A percentile compares a stretch with the other conserved stretches of the same genome.
These are phyloP conservation scores for Hypsizygus marmoreus DNA, from an alignment of 768 basidiomycete genomes.

Conservation along the genomic window DNA sequence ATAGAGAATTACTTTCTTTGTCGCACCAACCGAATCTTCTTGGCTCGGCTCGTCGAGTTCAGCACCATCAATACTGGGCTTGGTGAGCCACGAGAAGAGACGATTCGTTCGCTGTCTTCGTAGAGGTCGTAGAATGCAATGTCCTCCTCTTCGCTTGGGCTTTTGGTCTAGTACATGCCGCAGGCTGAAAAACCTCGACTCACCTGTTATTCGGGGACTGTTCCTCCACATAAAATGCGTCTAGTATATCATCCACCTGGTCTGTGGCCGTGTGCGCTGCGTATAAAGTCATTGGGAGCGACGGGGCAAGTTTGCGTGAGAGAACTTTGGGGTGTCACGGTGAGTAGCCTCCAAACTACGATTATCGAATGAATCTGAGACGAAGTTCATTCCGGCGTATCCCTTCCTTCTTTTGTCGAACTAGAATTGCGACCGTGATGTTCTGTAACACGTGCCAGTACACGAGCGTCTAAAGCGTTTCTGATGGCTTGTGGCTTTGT, in stretches of 20 bases:
- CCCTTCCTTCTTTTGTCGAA: too few relatives aligned
- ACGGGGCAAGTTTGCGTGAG: not conserved
- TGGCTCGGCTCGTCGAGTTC: not conserved
- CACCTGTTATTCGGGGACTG: not conserved
- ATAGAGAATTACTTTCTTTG: too few relatives aligned
- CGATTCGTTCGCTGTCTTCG: too few relatives aligned
- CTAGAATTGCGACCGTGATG: too few relatives aligned
- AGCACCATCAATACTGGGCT: not conserved
- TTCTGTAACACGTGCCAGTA: too few relatives aligned
- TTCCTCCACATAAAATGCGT: not conserved
- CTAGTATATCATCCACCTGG: not conserved
- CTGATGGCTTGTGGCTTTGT: too few relatives aligned
- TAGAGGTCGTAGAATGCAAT: slow-evolving; percentile 4
- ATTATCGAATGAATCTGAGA: not conserved
- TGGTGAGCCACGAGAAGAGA: not conserved
- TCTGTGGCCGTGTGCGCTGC: not conserved
- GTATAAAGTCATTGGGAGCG: slow-evolving; percentile 1
- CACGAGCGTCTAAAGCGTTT: too few relatives aligned
- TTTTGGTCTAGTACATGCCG: not conserved
- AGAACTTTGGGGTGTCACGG: not conserved
- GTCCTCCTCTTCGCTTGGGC: slow-evolving; percentile 3
- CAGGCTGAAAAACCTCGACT: not conserved
- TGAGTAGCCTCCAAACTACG: not conserved
- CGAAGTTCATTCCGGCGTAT: too few relatives aligned
- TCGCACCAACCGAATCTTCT: too few relatives aligned